These are phyloP conservation scores for Cladosporium sp. DNA, from an alignment of 2,329 filamentous ascomycete species.

Conservation along the genomic window DNA sequence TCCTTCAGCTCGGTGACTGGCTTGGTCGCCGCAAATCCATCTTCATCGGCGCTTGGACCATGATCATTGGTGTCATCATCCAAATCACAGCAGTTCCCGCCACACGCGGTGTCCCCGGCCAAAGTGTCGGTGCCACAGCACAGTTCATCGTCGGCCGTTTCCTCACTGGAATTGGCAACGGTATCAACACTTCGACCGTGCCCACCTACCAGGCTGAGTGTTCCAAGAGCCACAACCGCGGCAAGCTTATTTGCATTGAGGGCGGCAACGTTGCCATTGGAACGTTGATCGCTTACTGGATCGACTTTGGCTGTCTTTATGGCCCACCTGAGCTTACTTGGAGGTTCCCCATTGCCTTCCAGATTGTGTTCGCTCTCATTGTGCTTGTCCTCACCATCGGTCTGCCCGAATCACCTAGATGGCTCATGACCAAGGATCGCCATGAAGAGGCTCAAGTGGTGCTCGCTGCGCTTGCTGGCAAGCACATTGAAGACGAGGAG, in stretches of 20 bases:
- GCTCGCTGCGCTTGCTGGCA: slow-evolving; percentile 1
- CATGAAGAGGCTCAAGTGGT: slow-evolving; percentile 7
- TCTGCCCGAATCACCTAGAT: slow-evolving; percentile 15
- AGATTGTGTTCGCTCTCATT: slow-evolving; percentile 11
- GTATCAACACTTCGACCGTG: slow-evolving; percentile 49
- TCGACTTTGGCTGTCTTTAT: slow-evolving; percentile 40
- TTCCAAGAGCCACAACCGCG: slow-evolving; percentile 45
- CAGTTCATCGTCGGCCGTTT: slow-evolving; percentile 46
- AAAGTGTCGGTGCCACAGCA: slow-evolving; percentile 31
- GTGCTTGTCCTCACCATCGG: slow-evolving; percentile 12
- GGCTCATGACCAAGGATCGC: slow-evolving; percentile 13
- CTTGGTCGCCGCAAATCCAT: slow-evolving; percentile 12
- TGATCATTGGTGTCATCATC: slow-evolving; percentile 45
- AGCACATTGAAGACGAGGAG: slow-evolving; percentile 7
- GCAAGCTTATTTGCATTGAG: slow-evolving; percentile 44
- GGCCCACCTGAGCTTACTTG: slow-evolving; percentile 14
- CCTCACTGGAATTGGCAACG: slow-evolving; percentile 48
- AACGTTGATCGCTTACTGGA: slow-evolving; percentile 47
- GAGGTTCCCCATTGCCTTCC: slow-evolving; percentile 13
- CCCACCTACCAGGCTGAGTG: slow-evolving; percentile 48
- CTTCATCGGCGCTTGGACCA: slow-evolving; percentile 31
- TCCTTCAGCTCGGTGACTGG: slow-evolving; percentile 10
- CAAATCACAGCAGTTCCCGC: slow-evolving; percentile 42
- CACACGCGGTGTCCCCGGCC: slow-evolving; percentile 17
- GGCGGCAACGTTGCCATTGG: slow-evolving; percentile 48